Conservation (phyloP, 192 early-diverging fungal genomes). For the Kickxella alabastrina region DNA sequence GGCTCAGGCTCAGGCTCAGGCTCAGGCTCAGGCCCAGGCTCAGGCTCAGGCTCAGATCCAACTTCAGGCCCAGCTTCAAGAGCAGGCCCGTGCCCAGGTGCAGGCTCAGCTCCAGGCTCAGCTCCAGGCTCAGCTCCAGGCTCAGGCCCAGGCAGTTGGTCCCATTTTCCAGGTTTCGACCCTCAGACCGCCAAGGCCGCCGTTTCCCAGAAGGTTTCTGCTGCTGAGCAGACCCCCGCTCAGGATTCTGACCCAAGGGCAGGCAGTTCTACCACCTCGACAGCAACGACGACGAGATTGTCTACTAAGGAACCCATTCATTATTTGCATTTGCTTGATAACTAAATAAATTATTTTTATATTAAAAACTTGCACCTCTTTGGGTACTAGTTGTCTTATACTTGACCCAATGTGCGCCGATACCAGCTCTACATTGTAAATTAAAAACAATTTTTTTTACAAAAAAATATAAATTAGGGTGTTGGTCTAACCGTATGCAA, state of each 20-base stretch:
- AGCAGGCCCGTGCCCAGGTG: too few species aligned
- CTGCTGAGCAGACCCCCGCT: too few species aligned
- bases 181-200: not conserved
- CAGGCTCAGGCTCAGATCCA: slow-evolving; percentile 39
- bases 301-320: too few species aligned
- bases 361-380: too few species aligned
- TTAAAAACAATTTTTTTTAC: too few species aligned
- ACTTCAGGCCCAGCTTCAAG: slow-evolving; percentile 40
- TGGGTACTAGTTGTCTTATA: too few species aligned
- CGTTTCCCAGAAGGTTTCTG: not conserved
- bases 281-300: not conserved
- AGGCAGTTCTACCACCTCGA: not conserved
- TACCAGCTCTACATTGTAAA: too few species aligned
- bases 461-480: not conserved
- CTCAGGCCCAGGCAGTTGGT: slow-evolving; percentile 35
- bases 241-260: not conserved
- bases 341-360: too few species aligned
- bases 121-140: too few species aligned
- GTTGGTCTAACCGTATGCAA: too few species aligned
- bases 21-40: slow-evolving; percentile 26
- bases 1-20: slow-evolving; percentile 39
- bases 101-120: slow-evolving; percentile 44
- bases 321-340: too few species aligned
- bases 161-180: slow-evolving; percentile 19
- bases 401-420: too few species aligned